Evolutionary conservation across 305 asterid genomes (phyloP), one percentile per base, ranked within the genome.

Genomic region (Rubia peregrina): DNA sequence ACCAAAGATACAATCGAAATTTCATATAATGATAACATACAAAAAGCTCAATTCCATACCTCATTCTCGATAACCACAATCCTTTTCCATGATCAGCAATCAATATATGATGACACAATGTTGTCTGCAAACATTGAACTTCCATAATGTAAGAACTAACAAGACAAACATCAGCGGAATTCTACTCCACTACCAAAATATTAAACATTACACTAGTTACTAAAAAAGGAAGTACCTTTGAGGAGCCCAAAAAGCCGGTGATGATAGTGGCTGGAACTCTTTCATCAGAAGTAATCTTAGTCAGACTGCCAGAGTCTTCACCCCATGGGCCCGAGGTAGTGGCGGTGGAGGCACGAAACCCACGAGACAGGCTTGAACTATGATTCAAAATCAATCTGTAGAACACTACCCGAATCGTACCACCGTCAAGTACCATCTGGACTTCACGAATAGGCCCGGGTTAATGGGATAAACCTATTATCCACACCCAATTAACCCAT

Each of bases 31-130:
- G 57, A 44, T 60, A 12, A 61, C 12, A 36, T 48, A 67, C 30
- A 43, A 13, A 55, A 57, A 55, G 38, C 21, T 65, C 57, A 36
- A 33, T 16, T 5, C 22, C 85, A 48, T 86, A 93, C 98, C 97
- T 93, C 98, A 67, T 93, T 93, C 79, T 93, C 98, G 40, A 93
- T 93, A 71, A 93, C 95, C 10, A 96, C 97, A 83, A 90, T 90
- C 62, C 95, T 74, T 88, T 93, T 66, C 96, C 96, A 70, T 90
- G 98, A 82, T 94, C 90, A 73, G 91, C 98, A 13, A 96, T 90
- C 88, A 93, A 80, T 80, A 90, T 93, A 83, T 89, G 95, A 84
- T 93, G 87, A 67, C 89, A 72, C 80, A 93, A 83, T 65, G 96
- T 93, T 63, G 98, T 93, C 96, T 89, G 95, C 38, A 67, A 68